Base-by-base conservation (phyloP, 495 filamentous ascomycete genomes). In the Rusavskia elegans region DNA sequence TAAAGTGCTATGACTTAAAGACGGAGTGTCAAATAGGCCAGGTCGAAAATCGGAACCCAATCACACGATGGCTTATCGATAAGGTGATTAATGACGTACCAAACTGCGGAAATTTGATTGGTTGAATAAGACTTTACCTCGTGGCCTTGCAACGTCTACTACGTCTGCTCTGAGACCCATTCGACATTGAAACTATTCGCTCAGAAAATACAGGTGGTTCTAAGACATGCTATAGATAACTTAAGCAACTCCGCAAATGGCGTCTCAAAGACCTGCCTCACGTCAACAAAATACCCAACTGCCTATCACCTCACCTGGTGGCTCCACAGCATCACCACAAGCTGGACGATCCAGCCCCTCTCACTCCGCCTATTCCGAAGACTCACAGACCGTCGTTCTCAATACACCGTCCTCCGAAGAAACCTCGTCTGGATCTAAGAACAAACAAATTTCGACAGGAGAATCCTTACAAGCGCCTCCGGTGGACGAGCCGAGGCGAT, bases 401-500 rank as follows among this genome's bases (percentile, higher is more conserved):
- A 72, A 72, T 51, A 64, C 66, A 35, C 56, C 62, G n/a, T 51
- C 50, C 46, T 49, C 61, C 6, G 55, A 56, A 8, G 59, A 56
- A 9, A n/a, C 55, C 29, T 55, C 64, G 11, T 57, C 57, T 1
- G 61, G 61, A 19, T 38, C 57, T 52, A 44, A 45, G 50, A 30
- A 54, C 30, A 50, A 53, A 49, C 30, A 66, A 61, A 35, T 45
- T 46, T 21, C 51, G 39, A 42, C 46, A 27, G 37, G 49, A 32
- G 52, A 52, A 57, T 20, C 49, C 50, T 49, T 35, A 29, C 50
- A 46, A 35, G 36, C 52, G 16, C 51, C 59, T 14, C 52, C 57
- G 7, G 48, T n/a, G 21, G 61, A 69, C 3, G 73, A 76, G 48
- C 72, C 82, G 25, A 80, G 79, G 35, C 82, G 81, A 66, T 98